phyloP scores from a whole-genome alignment of 768 basidiomycete species.

The Hortiboletus campestris region DNA sequence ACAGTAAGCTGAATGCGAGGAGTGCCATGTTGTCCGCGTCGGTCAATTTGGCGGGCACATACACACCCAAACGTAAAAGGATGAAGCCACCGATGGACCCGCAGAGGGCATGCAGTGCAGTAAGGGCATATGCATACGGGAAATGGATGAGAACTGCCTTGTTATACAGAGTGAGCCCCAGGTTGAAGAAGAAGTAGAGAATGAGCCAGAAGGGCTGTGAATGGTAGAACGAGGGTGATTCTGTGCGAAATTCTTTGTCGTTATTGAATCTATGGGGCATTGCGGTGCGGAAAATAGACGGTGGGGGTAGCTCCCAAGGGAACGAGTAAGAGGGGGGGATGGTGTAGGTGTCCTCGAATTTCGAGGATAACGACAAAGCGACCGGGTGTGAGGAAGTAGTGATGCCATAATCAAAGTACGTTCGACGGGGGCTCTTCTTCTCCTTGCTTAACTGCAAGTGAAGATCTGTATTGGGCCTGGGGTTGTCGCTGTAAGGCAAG shows the following conservation, averaged over 20 bases:
- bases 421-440: conserved; percentile 16
- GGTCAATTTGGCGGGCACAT: conserved; percentile 54
- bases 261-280: not conserved
- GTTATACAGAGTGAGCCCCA: conserved; percentile 92
- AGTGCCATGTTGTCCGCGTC: conserved; percentile 58
- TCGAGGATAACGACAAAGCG: conserved; percentile 2
- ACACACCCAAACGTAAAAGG: conserved; percentile 56
- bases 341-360: conserved; percentile 4
- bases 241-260: conserved; percentile 7
- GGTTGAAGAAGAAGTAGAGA: conserved; percentile 89
- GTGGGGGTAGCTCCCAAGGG: conserved; percentile 21
- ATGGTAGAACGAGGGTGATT: conserved; percentile 22
- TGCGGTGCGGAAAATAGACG: conserved; percentile 7
- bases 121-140: conserved; percentile 95
- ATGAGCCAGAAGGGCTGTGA: conserved; percentile 59
- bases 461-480: not conserved
- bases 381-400: not conserved
- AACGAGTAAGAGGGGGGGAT: conserved; percentile 10
- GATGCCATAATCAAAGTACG: conserved; percentile 23
- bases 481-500: conserved; percentile 8
- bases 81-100: conserved; percentile 79
- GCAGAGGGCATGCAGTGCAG: conserved; percentile 86
- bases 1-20: conserved; percentile 81
- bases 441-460: conserved; percentile 11
- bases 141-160: conserved; percentile 89